Evolutionary conservation across 208 protist species (phyloP).

Genomic region (Leishmania braziliensis): DNA sequence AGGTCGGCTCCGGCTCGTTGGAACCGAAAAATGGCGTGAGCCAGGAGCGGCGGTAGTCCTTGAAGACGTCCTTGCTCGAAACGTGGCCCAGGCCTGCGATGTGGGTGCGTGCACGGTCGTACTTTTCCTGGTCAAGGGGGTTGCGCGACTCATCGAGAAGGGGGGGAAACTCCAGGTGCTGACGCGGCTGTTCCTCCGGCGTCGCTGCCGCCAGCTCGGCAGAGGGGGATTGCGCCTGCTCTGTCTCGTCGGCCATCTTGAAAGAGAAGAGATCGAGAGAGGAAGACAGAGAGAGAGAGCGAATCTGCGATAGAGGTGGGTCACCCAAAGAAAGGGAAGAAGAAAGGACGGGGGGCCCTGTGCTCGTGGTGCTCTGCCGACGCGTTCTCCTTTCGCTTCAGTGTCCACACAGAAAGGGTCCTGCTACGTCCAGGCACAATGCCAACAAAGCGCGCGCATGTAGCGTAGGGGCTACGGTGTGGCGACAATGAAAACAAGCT

Average conservation of each 20-base stretch:
- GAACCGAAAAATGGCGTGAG: slow-evolving; percentile 81
- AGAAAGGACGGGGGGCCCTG: slow-evolving; percentile 1
- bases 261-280: not conserved
- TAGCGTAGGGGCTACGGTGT: not conserved
- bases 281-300: not conserved
- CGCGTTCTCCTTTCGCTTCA: slow-evolving; percentile 12
- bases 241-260: slow-evolving; percentile 15
- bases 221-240: slow-evolving; percentile 6
- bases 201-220: not conserved
- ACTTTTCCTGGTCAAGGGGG: slow-evolving; percentile 23
- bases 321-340: slow-evolving; percentile 6
- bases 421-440: not conserved
- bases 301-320: not conserved
- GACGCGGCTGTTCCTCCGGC: not conserved
- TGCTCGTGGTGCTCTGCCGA: not conserved
- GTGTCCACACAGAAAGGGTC: not conserved
- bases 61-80: slow-evolving; percentile 37
- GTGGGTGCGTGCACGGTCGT: slow-evolving; percentile 34
- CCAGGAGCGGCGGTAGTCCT: slow-evolving; percentile 54
- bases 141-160: slow-evolving; percentile 19
- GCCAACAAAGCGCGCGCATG: not conserved
- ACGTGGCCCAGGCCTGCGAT: slow-evolving; percentile 23
- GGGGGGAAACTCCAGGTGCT: not conserved
- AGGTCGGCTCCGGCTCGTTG: slow-evolving; percentile 57
- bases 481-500: not conserved